Base-by-base conservation (phyloP, 768 basidiomycete species). In the Hericium erinaceus region DNA sequence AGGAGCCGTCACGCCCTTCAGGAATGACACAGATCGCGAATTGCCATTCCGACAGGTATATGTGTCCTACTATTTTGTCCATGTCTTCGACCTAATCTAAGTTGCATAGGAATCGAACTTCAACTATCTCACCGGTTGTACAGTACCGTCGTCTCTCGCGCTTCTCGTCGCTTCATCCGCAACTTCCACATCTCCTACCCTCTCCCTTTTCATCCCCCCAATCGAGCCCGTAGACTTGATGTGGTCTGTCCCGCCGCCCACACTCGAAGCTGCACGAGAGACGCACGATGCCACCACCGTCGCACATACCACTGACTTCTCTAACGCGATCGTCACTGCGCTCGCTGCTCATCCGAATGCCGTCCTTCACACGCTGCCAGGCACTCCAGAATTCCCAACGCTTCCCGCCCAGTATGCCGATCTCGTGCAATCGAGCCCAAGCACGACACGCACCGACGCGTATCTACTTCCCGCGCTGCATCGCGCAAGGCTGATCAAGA, bases 21-120 rank as follows among this genome's bases (percentile, higher is more conserved):
- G 90, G 60, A 82, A 91, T 67, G 92, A 94, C 67, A 94, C 92
- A 11, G 92, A 95, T 67, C 80, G 91, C 37, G 90, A 92, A 71
- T 72, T 91, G 46, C 67, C 75, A 4, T 91, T 92, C 64, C 77
- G 82, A 57, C 76, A 78, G 65, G 77, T 71, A 0, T 3, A n/a
- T n/a, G n/a, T n/a, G 57, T 54, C 8, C 40, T 18, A 62, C 71
- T 70, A 48, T 73, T 74, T 59, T 18, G 11, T 39, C 10, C 48
- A 24, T 12, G 1, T 37, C 28, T 11, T 56, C 15, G 12, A 18
- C 24, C 37, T 38, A 46, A 12, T 48, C 46, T 46, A 52, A 54
- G 22, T 37, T 10, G 18, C 13, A 9, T 65, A 79, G 73, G 92
- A 94, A 70, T 87, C 86, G 64, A 95, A 95, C 71, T 95, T 95